Conservation (phyloP, 306 rosid species). For the Ochetophila trinervis region DNA sequence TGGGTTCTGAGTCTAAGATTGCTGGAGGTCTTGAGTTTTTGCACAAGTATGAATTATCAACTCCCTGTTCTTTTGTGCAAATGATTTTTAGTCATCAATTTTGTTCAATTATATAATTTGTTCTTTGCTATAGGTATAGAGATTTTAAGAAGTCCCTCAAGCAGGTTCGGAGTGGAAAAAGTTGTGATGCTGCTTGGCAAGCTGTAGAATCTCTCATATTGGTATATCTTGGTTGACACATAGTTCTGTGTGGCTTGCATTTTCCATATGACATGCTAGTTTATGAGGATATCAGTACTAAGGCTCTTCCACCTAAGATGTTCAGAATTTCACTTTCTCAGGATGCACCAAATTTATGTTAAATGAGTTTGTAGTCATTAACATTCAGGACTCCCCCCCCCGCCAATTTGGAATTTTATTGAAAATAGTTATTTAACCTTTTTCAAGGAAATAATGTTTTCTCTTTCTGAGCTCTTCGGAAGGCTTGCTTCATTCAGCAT, state of each 20-base stretch:
- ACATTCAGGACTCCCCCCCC: not conserved
- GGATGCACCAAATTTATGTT: not conserved
- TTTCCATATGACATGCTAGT: not conserved
- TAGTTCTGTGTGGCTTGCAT: not conserved
- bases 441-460: not conserved
- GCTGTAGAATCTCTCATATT: conserved; percentile 72
- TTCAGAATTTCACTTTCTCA: not conserved
- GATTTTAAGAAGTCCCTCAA: conserved; percentile 86
- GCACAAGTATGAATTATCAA: conserved; percentile 60
- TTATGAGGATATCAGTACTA: not conserved
- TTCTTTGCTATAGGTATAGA: conserved; percentile 59
- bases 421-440: not conserved
- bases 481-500: not conserved
- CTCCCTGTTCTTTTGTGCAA: conserved; percentile 7
- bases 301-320: not conserved
- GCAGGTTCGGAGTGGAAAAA: conserved; percentile 57
- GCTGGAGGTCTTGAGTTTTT: conserved; percentile 91
- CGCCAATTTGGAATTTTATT: not conserved
- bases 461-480: no score
- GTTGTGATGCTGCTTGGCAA: conserved; percentile 61
- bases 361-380: not conserved
- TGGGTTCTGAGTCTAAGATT: conserved; percentile 85
- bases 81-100: not conserved
- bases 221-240: conserved; percentile 38
- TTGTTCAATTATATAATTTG: conserved; percentile 14